Base-by-base conservation (phyloP, 2,329 filamentous ascomycete species). In the Scedosporium aurantiacum region DNA sequence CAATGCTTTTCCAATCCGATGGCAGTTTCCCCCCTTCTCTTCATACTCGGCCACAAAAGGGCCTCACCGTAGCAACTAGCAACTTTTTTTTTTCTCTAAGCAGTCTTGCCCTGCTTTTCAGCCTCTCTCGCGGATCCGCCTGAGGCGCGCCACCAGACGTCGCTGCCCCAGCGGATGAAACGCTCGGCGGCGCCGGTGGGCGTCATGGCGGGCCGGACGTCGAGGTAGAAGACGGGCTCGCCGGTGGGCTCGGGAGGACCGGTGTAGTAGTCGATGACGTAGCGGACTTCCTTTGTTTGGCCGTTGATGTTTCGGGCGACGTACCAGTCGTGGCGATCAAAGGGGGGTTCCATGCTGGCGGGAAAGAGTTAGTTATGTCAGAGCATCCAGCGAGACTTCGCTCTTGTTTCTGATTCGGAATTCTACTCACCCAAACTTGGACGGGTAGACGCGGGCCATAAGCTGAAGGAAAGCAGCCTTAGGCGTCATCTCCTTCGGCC, bases 291-390 rank as follows among this genome's bases (percentile, higher is more conserved):
- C 71, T 87, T 88, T 68, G 78, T 80, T 63, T 86, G 72, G 28
- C 89, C 90, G 60, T 86, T 79, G 57, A 82, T 75, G 40, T 87
- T 82, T 64, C 94, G 82, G 65, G 89, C 82, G 50, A 99, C 89
- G 70, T 88, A 97, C 94, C 94, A 99, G 72, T 99, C 94, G 72
- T 99, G 94, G 64, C 94, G 85, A 74, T 99, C 94, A 69, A 99
- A 99, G 1, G 94, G 94, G 10, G 91, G 89, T 60, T 91, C 87
- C 6, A 87, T 86, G 4, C 88, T 90, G 40, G 28, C 4, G 65
- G 40, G 60, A 14, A 64, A 32, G 54, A n/a, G 32, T 68, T 62
- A 72, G 67, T 28, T n/a, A 61, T n/a, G 25, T 55, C 7, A 61
- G 41, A 23, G 18, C 32, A 18, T 50, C 66, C 23, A 47, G 18